Evolutionary conservation across 2,329 filamentous ascomycete genomes (phyloP).

Genomic region (Colletotrichum abscissum): DNA sequence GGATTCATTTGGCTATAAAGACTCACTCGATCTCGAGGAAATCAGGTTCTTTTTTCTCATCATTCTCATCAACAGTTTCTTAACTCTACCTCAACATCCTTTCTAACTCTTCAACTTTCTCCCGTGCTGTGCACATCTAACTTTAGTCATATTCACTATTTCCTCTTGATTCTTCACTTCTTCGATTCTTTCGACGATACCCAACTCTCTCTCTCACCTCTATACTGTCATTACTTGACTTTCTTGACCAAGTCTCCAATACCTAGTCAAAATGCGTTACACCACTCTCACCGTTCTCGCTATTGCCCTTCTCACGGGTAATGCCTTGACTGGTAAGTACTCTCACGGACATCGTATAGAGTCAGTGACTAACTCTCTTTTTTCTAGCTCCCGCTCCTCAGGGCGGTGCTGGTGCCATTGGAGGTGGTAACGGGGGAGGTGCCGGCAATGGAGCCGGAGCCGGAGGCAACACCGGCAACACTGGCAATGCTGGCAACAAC

Average conservation of each 20-base stretch:
- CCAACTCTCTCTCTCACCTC: too few species aligned
- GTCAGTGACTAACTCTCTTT: background rate
- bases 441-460: background rate
- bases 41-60: background rate
- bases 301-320: conserved; percentile 14
- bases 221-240: background rate
- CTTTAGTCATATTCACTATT: background rate
- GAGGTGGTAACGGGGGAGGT: background rate
- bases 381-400: conserved; percentile 1
- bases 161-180: background rate
- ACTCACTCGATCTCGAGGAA: too few species aligned
- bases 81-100: background rate
- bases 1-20: too few species aligned
- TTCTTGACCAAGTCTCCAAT: conserved; percentile 2
- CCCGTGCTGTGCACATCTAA: conserved; percentile 13
- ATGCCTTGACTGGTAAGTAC: conserved; percentile 3
- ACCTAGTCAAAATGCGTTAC: conserved; percentile 17
- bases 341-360: background rate
- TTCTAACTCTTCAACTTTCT: conserved; percentile 1
- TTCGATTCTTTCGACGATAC: conserved; percentile 14
- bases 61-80: conserved; percentile 6
- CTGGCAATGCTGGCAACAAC: too few species aligned
- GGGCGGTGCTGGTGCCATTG: conserved; percentile 7
- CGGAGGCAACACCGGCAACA: background rate
- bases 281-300: conserved; percentile 6